phyloP scores from a whole-genome alignment of 495 filamentous ascomycete genomes.

The Penicillium manginii region DNA sequence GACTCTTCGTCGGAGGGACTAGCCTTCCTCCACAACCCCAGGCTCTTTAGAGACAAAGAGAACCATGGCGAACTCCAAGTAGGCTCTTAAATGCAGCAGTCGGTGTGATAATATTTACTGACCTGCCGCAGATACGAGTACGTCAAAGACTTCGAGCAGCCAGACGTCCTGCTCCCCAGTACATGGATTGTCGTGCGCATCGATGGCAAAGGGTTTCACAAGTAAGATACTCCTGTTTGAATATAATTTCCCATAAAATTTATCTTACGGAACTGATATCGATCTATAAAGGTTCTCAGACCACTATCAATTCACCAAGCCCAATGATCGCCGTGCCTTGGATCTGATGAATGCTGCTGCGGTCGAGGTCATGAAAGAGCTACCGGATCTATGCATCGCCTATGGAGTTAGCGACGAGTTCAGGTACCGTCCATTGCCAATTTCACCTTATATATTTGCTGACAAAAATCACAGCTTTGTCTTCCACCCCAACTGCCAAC shows the following conservation, averaged over 20 bases:
- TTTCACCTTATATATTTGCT: neutral
- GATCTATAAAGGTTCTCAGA: conserved; percentile 63
- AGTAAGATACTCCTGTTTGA: conserved; percentile 52
- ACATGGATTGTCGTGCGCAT: conserved; percentile 94
- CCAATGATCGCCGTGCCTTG: conserved; percentile 85
- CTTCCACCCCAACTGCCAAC: conserved; percentile 73
- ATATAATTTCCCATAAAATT: neutral
- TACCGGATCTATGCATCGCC: conserved; percentile 82
- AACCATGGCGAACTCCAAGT: conserved; percentile 70
- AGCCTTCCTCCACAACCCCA: conserved; percentile 14
- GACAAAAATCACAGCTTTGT: conserved; percentile 66
- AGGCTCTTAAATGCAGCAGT: conserved; percentile 6
- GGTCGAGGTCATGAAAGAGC: conserved; percentile 75
- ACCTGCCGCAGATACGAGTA: conserved; percentile 76
- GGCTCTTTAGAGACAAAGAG: conserved; percentile 6
- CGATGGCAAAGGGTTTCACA: conserved; percentile 90
- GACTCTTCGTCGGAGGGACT: conserved; percentile 15
- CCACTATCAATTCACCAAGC: conserved; percentile 85
- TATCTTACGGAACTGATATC: neutral
- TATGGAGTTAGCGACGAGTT: conserved; percentile 96
- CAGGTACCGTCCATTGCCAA: conserved; percentile 54
- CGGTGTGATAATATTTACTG: conserved; percentile 4
- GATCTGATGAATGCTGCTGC: conserved; percentile 95
- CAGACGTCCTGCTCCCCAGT: conserved; percentile 77
- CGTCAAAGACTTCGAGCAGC: conserved; percentile 84